Evolutionary conservation across 257 asterid genomes (phyloP).

Genomic region (Solanum boliviense): DNA sequence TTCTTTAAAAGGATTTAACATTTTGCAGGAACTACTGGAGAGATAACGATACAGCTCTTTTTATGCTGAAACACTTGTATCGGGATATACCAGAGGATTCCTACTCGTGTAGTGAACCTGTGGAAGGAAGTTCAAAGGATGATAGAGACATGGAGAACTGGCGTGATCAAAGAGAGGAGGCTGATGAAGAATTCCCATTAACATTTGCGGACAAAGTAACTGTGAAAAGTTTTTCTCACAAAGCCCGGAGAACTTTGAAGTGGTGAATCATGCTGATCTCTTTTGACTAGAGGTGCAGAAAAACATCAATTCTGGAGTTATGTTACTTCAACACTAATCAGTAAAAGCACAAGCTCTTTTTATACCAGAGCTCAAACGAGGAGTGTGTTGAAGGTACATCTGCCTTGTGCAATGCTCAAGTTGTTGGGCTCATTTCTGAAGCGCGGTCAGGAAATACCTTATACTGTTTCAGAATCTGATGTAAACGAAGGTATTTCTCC

Average conservation of each 20-base stretch:
- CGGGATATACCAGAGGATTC: constrained; percentile 66
- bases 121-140: constrained; percentile 26
- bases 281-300: background rate
- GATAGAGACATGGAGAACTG: constrained; percentile 20
- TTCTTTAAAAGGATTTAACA: background rate
- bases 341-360: background rate
- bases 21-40: constrained; percentile 86
- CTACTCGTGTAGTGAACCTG: constrained; percentile 10
- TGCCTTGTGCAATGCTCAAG: background rate
- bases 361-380: background rate
- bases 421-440: background rate
- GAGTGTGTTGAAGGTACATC: background rate
- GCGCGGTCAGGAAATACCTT: background rate
- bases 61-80: constrained; percentile 81
- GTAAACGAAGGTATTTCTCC: background rate
- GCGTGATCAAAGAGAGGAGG: constrained; percentile 46
- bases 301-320: background rate
- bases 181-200: constrained; percentile 68
- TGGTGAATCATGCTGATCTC: background rate
- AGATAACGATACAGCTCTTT: constrained; percentile 84
- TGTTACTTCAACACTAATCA: background rate
- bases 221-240: constrained; percentile 43
- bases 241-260: constrained; percentile 31
- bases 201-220: constrained; percentile 62
- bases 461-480: background rate